Conservation (phyloP, 2,329 filamentous ascomycete species). For the Cladophialophora psammophila region DNA sequence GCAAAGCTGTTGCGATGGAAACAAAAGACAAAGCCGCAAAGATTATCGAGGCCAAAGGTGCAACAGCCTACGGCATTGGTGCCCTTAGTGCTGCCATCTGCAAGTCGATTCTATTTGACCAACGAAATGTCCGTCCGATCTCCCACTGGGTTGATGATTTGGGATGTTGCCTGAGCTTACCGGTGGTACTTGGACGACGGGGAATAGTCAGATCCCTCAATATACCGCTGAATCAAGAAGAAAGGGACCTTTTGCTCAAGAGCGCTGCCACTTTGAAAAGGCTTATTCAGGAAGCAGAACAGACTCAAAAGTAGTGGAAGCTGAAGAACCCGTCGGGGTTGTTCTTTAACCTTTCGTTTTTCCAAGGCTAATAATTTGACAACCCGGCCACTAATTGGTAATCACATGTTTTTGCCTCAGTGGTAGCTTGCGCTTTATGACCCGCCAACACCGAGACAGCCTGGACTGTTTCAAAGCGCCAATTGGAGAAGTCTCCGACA, state of each 20-base stretch:
- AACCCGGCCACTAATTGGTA: neutral
- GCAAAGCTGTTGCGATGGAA: slow-evolving; percentile 51
- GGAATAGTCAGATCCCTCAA: slow-evolving; percentile 52
- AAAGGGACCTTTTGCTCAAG: slow-evolving; percentile 30
- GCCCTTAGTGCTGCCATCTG: slow-evolving; percentile 59
- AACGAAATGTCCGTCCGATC: slow-evolving; percentile 55
- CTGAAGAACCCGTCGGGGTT: neutral
- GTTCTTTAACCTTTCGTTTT: no score
- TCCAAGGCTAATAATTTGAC: neutral
- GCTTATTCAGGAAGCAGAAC: slow-evolving; percentile 32
- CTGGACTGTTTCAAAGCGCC: neutral
- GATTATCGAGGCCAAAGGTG: slow-evolving; percentile 60
- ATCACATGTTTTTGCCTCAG: neutral
- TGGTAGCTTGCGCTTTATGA: neutral
- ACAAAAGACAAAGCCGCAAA: slow-evolving; percentile 57
- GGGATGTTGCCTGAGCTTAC: slow-evolving; percentile 59
- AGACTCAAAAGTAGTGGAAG: slow-evolving; percentile 5
- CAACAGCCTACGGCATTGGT: slow-evolving; percentile 60
- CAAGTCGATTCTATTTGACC: slow-evolving; percentile 59
- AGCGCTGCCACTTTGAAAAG: slow-evolving; percentile 32
- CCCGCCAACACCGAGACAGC: neutral
- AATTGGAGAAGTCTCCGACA: neutral
- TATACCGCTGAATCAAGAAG: slow-evolving; percentile 37
- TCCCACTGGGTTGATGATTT: slow-evolving; percentile 59
- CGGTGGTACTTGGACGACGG: slow-evolving; percentile 56